Evolutionary conservation across 345 rosid genomes (phyloP), one percentile per base, ranked within the genome.

Genomic region (Salix koriyanagi): DNA sequence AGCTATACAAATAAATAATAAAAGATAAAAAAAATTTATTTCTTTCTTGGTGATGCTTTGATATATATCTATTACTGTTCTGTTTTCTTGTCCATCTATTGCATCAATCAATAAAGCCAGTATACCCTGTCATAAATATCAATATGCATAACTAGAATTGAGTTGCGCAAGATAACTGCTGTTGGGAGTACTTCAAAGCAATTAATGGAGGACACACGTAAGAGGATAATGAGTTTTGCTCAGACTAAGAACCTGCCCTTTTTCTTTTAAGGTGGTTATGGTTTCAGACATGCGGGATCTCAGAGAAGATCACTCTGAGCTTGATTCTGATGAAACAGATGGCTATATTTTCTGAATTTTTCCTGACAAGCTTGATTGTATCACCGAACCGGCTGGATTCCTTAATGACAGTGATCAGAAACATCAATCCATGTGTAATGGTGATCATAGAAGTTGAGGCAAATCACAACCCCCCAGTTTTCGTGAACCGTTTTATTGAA

Each of bases 391-490:
- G 82, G 70, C 69, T 89, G 10, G 84, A 86, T 61, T 74, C 76
- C 5, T 13, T 86, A 41, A 83, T 86, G 87, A 84, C 34, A 48
- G 83, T 84, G 21, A 42, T 88, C 56, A 0, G 74, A 44, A 79
- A 70, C 39, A 73, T 84, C 54, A 77, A 75, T 44, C 91, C 90
- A 6, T 54, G 79, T 32, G 26, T 85, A 37, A 83, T 85, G 89
- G 91, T 84, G 71, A 77, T 86, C n/a, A 25, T 44, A 6, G 89
- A 89, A 76, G 21, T 68, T 1, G 93, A 88, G 58, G 85, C 83
- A 26, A 26, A 26, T 26, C 26, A 26, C 26, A 26, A 26, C 26
- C 26, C 26, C 26, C 26, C 26, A 26, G 26, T 26, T 26, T 26
- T 26, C 26, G 26, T 26, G 26, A 26, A 26, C 26, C 26, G 26